These are phyloP conservation scores for Ustilago cynodontis DNA, from an alignment of 1,284 basidiomycete genomes.

Conservation along the genomic window DNA sequence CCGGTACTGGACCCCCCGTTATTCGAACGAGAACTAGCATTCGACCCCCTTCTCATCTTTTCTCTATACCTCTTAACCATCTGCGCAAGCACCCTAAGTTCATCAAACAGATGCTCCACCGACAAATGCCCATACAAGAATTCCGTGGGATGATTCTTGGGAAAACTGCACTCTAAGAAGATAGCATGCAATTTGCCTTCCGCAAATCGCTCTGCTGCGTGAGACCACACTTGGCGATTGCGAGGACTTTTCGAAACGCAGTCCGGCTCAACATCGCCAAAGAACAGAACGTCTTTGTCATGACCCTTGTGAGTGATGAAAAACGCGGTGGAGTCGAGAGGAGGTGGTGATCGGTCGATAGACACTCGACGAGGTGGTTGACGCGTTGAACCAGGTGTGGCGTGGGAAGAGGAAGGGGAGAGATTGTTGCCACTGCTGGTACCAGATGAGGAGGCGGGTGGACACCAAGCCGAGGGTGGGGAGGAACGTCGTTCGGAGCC, in stretches of 20 bases:
- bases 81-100: constrained; percentile 55
- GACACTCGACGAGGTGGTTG: constrained; percentile 45
- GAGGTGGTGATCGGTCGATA: constrained; percentile 48
- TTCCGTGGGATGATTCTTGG: constrained; percentile 55
- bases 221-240: constrained; percentile 61
- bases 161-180: constrained; percentile 66
- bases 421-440: background rate
- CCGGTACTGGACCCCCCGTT: too few species aligned
- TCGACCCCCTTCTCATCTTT: constrained; percentile 28
- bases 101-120: constrained; percentile 60
- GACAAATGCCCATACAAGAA: constrained; percentile 65
- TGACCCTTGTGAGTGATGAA: constrained; percentile 62
- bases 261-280: constrained; percentile 68
- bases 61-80: constrained; percentile 49
- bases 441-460: constrained; percentile 14
- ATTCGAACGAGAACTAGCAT: constrained; percentile 24
- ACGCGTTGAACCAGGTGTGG: constrained; percentile 1
- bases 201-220: constrained; percentile 57
- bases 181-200: constrained; percentile 58
- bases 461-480: constrained; percentile 41
- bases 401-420: background rate
- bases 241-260: constrained; percentile 52
- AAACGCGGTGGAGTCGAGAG: constrained; percentile 64
- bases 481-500: constrained; percentile 49
- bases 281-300: constrained; percentile 65